A percentile compares a stretch with the other conserved stretches of the same genome.
Conservation (phyloP, 306 rosid genomes). For the Vigna mungo region DNA sequence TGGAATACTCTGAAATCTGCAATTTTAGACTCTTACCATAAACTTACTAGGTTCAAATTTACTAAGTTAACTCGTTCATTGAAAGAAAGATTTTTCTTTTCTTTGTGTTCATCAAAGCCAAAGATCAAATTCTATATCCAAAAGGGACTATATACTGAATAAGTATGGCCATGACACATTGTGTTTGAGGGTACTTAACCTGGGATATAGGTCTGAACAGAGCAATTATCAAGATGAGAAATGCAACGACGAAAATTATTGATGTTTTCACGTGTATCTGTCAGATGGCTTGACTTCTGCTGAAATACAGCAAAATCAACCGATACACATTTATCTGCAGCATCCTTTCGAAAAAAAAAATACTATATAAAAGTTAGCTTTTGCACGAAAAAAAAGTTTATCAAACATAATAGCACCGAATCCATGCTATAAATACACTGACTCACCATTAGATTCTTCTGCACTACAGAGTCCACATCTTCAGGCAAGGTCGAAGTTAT, state of each 20-base stretch:
- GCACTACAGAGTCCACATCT: slow-evolving; percentile 58
- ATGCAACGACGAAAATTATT: slow-evolving; percentile 57
- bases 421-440: slow-evolving; percentile 4
- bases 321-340: slow-evolving; percentile 70
- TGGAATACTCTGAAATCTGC: slow-evolving; percentile 81
- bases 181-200: slow-evolving; percentile 49
- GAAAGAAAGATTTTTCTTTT: not conserved
- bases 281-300: slow-evolving; percentile 68
- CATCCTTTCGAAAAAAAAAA: slow-evolving; percentile 54
- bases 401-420: slow-evolving; percentile 16
- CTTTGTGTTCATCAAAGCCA: slow-evolving; percentile 1
- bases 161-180: slow-evolving; percentile 32
- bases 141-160: slow-evolving; percentile 21
- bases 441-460: slow-evolving; percentile 66
- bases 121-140: slow-evolving; percentile 35
- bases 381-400: slow-evolving; percentile 14
- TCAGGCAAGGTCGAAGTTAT: slow-evolving; percentile 65
- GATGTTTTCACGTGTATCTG: slow-evolving; percentile 52
- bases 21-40: slow-evolving; percentile 35
- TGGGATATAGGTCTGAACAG: slow-evolving; percentile 66
- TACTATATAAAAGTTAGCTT: not conserved
- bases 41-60: slow-evolving; percentile 24
- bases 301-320: slow-evolving; percentile 77
- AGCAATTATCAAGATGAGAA: slow-evolving; percentile 76
- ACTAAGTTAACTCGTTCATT: slow-evolving; percentile 12